Evolutionary conservation across 1,139 yeast species (phyloP), one percentile per base, ranked within the genome.

Genomic region (Candida freyschussii): DNA sequence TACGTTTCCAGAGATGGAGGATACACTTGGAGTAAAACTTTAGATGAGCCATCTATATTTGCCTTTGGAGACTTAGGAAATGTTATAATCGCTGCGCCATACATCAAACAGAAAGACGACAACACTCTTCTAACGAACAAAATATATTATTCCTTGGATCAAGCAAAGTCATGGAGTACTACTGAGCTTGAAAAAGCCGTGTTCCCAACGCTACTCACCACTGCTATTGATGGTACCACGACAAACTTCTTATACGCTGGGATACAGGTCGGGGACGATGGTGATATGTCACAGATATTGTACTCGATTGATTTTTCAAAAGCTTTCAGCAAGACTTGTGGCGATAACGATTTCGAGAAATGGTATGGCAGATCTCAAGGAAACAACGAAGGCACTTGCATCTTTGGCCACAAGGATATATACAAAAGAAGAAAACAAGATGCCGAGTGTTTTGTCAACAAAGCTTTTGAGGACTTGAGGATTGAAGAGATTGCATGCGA

Each of bases 61-160:
- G 66, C 80, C 0, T 80, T 78, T 59, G 95, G 93, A 34, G 95
- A 86, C 56, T 73, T 74, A 38, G 96, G 95, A 30, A 85, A 85
- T 53, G 56, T 85, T 5, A 69, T 85, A 26, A 61, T 83, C 2
- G 85, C 87, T 3, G 62, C 75, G 6, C 78, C 78, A 13, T 65
- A 57, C 30, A 46, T 40, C 12, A 50, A 46, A 10, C 33, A 26
- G 2, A n/a, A 20, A 3, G 48, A 59, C 7, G 41, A 57, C 8
- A 56, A 51, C 31, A 40, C 36, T 9, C 47, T 56, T 26, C 43
- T 52, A 5, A 47, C 52, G 11, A 44, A 60, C 5, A 59, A 33
- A 16, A 9, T 75, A 26, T 65, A 63, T 39, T 86, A 66, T 48
- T 83, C 95, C 0, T 55, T 80, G 26, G 87, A 86, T 52, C 91